Base-by-base conservation (phyloP, 208 protist species). In the Tetramitus jugosus region DNA sequence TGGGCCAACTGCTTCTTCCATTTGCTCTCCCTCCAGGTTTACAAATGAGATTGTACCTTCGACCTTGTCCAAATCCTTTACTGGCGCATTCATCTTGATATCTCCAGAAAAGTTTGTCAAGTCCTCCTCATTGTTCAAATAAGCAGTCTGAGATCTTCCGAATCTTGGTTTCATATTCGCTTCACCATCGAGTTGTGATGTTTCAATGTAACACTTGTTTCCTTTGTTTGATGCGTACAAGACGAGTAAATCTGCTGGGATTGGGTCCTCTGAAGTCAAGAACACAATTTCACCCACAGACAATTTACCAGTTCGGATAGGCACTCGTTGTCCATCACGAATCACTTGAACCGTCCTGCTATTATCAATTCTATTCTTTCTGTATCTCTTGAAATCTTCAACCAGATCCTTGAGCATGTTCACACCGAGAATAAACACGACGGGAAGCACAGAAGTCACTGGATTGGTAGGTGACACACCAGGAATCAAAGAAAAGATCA, bases 401-500 rank as follows among this genome's bases (percentile, higher is more conserved):
- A 78, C 65, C 52, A 29, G 37, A 33, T 74, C 61, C 56, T 40
- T 69, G 17, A 85, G 7, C 79, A 82, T 79, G 85, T 77, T 80
- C 80, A 97, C 90, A 7, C 76, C 80, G 13, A 97, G 60, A 69
- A 96, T 92, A 62, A 97, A 90, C 4, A 93, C 78, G 17, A 96
- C 86, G 26, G 94, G 94, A 0, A 88, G 75, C 40, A 96, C 84
- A 13, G 93, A 84, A 0, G 93, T 97, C 43, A 88, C 84, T 26
- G 96, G 94, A 76, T 74, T 90, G 1, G 96, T 77, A 7, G 94
- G 94, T 6, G 91, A 89, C 0, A 96, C 86, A 43, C 88, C 89
- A 13, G 94, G 94, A 60, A 97, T 94, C 2, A 96, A 81, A 20
- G 88, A 84, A 49, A 97, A 87, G 49, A 95, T 84, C 86, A 93